Evolutionary conservation across 2,329 filamentous ascomycete genomes (phyloP).

Genomic region (Hypoxylon sp.): DNA sequence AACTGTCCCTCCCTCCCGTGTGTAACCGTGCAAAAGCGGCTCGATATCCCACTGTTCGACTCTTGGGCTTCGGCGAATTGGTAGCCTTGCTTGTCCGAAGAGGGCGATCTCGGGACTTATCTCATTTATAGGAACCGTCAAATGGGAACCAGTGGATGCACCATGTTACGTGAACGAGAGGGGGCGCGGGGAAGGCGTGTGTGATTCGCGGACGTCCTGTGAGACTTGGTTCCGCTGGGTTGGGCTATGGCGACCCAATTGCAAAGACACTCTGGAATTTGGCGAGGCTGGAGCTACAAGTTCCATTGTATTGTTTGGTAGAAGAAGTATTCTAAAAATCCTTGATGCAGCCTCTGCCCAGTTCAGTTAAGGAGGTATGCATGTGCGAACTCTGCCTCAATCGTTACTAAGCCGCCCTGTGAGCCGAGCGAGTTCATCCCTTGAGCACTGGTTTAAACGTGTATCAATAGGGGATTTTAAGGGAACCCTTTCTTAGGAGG

Average conservation of each 20-base stretch:
- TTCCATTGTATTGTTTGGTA: constrained; percentile 23
- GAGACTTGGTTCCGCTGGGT: constrained; percentile 38
- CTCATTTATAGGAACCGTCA: constrained; percentile 32
- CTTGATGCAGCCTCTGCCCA: neutral
- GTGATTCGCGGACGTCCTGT: constrained; percentile 36
- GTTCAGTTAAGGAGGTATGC: constrained; percentile 10
- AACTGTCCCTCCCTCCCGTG: constrained; percentile 26
- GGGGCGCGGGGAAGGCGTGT: constrained; percentile 31
- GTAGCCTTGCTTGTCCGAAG: constrained; percentile 42
- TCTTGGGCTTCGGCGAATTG: constrained; percentile 41
- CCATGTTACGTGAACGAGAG: constrained; percentile 36
- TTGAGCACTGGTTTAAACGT: neutral
- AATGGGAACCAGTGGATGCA: constrained; percentile 30
- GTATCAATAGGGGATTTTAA: neutral
- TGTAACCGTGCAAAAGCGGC: constrained; percentile 39
- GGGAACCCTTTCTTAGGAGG: neutral
- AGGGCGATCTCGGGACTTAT: constrained; percentile 39
- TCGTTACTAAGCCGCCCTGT: neutral
- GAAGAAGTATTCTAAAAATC: constrained; percentile 13
- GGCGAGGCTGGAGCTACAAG: constrained; percentile 35
- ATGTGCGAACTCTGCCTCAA: constrained; percentile 20
- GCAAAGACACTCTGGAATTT: constrained; percentile 17
- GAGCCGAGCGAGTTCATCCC: neutral
- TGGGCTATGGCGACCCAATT: constrained; percentile 40
- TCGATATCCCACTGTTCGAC: constrained; percentile 12